phyloP scores from a whole-genome alignment of 1,139 yeast species.

The Kazachstania sp. region DNA sequence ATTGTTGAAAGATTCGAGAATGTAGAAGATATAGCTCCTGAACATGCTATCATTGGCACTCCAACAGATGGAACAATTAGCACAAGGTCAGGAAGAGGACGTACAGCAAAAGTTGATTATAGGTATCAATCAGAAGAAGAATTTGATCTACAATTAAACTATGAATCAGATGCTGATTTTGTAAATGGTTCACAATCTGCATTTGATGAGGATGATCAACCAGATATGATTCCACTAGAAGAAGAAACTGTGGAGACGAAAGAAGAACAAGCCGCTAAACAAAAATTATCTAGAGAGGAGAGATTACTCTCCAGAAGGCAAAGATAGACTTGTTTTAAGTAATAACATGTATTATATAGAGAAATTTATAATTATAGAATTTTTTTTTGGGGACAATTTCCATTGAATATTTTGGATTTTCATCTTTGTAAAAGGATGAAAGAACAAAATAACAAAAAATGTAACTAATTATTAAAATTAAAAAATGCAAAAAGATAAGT shows the following conservation, averaged over 20 bases:
- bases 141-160: neutral
- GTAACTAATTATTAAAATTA: no score
- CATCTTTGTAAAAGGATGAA: no score
- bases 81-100: constrained; percentile 15
- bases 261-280: neutral
- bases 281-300: neutral
- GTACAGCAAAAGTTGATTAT: neutral
- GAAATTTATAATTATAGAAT: no score
- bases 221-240: neutral
- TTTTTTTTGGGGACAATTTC: no score
- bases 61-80: constrained; percentile 12
- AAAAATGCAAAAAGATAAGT: no score
- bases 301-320: neutral
- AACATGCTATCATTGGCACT: neutral
- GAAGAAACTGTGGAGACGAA: neutral
- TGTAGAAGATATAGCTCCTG: constrained; percentile 12
- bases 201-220: constrained; percentile 1
- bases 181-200: neutral
- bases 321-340: neutral
- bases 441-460: no score
- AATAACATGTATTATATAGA: no score
- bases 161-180: neutral
- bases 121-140: neutral
- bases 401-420: no score
- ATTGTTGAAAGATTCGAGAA: constrained; percentile 16